Base-by-base conservation (phyloP, 768 basidiomycete species). In the Phylloporus scabripes region DNA sequence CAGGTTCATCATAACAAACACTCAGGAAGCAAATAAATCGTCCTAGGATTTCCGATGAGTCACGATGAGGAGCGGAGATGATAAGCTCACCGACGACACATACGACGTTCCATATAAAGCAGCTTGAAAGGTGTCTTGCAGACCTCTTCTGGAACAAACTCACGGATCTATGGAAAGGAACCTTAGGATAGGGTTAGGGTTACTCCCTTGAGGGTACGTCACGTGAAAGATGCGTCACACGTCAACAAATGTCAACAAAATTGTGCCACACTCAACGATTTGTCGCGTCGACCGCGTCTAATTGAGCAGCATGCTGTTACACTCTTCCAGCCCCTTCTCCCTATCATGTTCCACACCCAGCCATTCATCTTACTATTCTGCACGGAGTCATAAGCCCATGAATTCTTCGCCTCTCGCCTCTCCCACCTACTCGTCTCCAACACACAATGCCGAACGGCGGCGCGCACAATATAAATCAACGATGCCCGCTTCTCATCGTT, bases 361-460 rank as follows among this genome's bases (percentile, higher is more conserved):
- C 26, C 61, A 65, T 15, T 61, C 63, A 2, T 62, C 67, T 1
- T 63, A 68, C 17, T 57, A 60, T 12, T 60, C 59, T 0, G 55
- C 61, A 5, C 63, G 63, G 21, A 67, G 52, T 32, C 58, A 68
- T 36, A 61, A 62, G 20, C 78, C 76, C 1, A 28, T 66, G 5
- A 74, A 69, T 46, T 78, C 81, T 0, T 83, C 81, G 0, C 81
- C 80, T 0, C 72, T 82, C 4, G 77, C 73, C 0, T 74, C 75
- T 23, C 72, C 74, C 2, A 68, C 58, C 6, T 51, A 23, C 36
- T 72, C 74, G 0, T 80, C 81, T 4, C 79, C 80, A 7, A 67
- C 72, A 7, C 64, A 64, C 23, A 66, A 68, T 1, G 70, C 71
- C 26, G 70, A 73, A 53, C 77, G 81, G 37, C 76, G 82, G 7